These are phyloP conservation scores for Suillus placidus DNA, from an alignment of 768 basidiomycete species.

Conservation along the genomic window DNA sequence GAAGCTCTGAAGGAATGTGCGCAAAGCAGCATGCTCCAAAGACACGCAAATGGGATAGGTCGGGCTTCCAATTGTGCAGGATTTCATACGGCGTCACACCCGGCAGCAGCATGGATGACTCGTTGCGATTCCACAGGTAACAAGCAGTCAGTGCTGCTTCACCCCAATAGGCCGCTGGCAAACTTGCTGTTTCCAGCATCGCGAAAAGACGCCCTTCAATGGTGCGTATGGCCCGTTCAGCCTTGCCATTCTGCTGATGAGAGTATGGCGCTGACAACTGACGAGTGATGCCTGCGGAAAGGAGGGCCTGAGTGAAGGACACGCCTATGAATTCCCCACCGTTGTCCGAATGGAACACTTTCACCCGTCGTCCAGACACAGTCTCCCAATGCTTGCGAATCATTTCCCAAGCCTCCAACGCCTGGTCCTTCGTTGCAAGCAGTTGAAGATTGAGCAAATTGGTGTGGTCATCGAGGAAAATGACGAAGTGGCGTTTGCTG, in stretches of 20 bases:
- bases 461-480: background rate
- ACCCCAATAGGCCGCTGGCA: accelerated
- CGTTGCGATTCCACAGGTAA: background rate
- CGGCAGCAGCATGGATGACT: no score
- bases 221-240: background rate
- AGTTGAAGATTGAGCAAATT: background rate
- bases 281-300: accelerated
- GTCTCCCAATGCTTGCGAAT: background rate
- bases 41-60: no score
- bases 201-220: accelerated
- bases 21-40: no score
- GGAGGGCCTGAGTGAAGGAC: accelerated
- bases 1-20: accelerated
- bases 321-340: background rate
- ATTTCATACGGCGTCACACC: no score
- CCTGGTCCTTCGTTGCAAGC: background rate
- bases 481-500: background rate
- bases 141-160: background rate
- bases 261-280: background rate
- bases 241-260: background rate
- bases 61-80: no score
- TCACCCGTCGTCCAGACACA: accelerated
- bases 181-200: accelerated
- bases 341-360: background rate
- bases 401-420: accelerated